These are phyloP conservation scores for Entrophospora sp. DNA, from an alignment of 192 early-diverging fungal species.

Conservation along the genomic window DNA sequence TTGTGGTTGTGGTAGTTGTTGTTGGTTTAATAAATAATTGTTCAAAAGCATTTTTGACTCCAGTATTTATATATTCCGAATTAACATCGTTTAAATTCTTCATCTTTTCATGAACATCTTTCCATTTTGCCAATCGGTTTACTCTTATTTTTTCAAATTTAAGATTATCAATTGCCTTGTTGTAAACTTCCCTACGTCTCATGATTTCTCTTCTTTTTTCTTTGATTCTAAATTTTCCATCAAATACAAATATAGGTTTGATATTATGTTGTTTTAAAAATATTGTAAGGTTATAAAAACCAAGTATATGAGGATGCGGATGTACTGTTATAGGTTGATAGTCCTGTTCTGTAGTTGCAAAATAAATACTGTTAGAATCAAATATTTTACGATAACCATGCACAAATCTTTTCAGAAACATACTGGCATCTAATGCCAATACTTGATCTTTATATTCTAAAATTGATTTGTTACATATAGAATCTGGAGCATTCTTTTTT, in stretches of 20 bases:
- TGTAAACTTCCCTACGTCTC: slow-evolving; percentile 21
- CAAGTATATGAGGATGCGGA: slow-evolving; percentile 43
- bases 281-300: slow-evolving; percentile 46
- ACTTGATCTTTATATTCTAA: slow-evolving; percentile 33
- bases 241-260: slow-evolving; percentile 66
- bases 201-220: slow-evolving; percentile 45
- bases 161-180: slow-evolving; percentile 28
- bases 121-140: slow-evolving; percentile 23
- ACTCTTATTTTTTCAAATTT: slow-evolving; percentile 29
- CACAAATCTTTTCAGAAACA: slow-evolving; percentile 49
- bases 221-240: slow-evolving; percentile 37
- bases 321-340: too few species aligned
- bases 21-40: neutral
- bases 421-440: slow-evolving; percentile 45
- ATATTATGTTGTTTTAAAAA: slow-evolving; percentile 42
- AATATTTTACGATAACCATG: slow-evolving; percentile 16
- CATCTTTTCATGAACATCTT: neutral
- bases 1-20: neutral
- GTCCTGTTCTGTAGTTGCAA: too few species aligned
- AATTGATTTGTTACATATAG: slow-evolving; percentile 29
- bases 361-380: too few species aligned
- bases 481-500: slow-evolving; percentile 37
- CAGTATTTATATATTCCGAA: slow-evolving; percentile 5
- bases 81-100: neutral
- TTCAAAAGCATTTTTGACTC: neutral